Conservation (phyloP, 768 basidiomycete genomes). For the Pholiota molesta region DNA sequence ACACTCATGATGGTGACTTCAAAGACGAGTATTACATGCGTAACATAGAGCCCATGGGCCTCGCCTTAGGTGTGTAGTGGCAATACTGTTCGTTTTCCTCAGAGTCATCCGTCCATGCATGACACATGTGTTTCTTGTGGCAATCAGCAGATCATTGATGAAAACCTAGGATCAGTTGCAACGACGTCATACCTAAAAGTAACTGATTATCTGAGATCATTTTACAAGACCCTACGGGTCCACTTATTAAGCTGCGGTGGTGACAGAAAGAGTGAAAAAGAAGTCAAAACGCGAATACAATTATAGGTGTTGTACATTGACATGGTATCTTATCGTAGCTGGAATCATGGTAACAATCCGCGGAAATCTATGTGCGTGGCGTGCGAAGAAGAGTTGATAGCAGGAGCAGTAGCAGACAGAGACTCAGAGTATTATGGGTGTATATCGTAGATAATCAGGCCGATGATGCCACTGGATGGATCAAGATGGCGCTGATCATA, state of each 20-base stretch:
- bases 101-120: no score
- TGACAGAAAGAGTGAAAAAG: not conserved
- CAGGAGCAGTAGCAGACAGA: not conserved
- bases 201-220: not conserved
- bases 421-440: not conserved
- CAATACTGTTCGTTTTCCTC: no score
- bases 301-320: conserved; percentile 2
- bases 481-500: not conserved
- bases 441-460: not conserved
- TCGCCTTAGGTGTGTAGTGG: no score
- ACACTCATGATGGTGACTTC: not conserved
- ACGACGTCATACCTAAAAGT: not conserved
- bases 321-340: conserved; percentile 1
- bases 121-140: not conserved
- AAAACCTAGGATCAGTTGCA: no score
- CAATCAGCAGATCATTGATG: conserved; percentile 17
- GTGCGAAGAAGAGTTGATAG: not conserved
- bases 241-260: no score
- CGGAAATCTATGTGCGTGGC: not conserved
- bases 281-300: not conserved
- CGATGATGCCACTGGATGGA: not conserved
- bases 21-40: not conserved
- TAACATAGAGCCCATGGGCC: not conserved
- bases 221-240: not conserved
- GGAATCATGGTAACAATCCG: not conserved